Conservation (phyloP, 176 grass and related monocot species). For the Triticum timopheevii region DNA sequence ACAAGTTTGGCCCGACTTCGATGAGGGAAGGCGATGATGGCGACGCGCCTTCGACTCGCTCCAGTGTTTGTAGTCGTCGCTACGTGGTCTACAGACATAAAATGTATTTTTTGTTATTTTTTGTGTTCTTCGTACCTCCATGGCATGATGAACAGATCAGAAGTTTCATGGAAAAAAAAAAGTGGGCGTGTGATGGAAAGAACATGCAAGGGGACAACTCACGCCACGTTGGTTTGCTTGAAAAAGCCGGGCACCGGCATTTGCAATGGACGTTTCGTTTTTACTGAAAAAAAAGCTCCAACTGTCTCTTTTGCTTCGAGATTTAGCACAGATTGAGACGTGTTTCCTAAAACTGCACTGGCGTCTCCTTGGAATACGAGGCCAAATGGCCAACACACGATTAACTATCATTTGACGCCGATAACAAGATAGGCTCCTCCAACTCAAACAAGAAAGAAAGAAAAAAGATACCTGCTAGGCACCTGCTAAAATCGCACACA, state of each 20-base stretch:
- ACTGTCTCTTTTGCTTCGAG: not conserved
- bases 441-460: not conserved
- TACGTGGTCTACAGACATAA: no score
- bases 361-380: not conserved
- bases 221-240: not conserved
- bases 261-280: not conserved
- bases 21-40: no score
- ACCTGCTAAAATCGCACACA: not conserved
- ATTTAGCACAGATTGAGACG: not conserved
- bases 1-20: no score
- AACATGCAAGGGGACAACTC: not conserved
- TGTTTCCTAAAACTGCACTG: not conserved
- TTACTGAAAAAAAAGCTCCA: no score
- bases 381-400: not conserved
- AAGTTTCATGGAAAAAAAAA: no score
- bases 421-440: not conserved
- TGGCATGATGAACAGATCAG: no score
- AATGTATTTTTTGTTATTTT: no score
- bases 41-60: no score
- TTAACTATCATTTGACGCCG: constrained; percentile 17
- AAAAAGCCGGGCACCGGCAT: not conserved
- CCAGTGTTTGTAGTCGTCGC: no score
- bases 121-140: no score
- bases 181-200: not conserved
- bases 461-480: no score